Percentiles rank a stretch among this genome's conserved stretches.
phyloP scores from a whole-genome alignment of 2,329 filamentous ascomycete species.

The Emydomyces testavorans region DNA sequence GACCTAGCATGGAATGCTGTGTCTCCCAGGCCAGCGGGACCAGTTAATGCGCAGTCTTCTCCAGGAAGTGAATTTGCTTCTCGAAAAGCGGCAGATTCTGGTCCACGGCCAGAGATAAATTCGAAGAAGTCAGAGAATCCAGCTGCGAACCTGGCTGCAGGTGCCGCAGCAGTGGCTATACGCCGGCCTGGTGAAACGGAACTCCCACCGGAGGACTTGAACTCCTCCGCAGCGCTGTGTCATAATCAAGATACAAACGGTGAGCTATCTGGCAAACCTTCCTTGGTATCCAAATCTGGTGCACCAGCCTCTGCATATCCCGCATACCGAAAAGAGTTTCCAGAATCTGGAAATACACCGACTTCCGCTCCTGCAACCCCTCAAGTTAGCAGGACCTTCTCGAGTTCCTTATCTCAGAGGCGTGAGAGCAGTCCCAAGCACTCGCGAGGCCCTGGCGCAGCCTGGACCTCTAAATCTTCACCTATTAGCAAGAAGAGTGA shows the following conservation, averaged over 20 bases:
- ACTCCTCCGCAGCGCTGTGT: constrained; percentile 15
- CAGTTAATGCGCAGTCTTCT: constrained; percentile 17
- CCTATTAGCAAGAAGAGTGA: not conserved
- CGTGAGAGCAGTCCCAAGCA: not conserved
- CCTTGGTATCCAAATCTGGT: constrained; percentile 13
- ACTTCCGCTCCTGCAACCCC: not conserved
- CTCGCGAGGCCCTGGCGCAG: not conserved
- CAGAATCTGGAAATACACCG: constrained; percentile 22
- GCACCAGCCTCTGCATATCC: constrained; percentile 31
- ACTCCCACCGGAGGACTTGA: constrained; percentile 6
- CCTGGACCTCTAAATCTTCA: not conserved
- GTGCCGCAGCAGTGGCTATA: constrained; percentile 15
- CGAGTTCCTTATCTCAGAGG: not conserved
- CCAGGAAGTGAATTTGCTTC: constrained; percentile 18
- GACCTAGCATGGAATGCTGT: constrained; percentile 47
- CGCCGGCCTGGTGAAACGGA: constrained; percentile 9
- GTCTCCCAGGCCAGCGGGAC: not conserved
- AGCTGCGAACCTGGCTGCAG: constrained; percentile 10
- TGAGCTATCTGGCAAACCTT: constrained; percentile 11
- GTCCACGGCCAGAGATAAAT: constrained; percentile 7
- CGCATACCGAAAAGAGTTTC: constrained; percentile 28
- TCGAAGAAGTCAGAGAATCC: not conserved
- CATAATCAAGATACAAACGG: constrained; percentile 19
- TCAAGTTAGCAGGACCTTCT: not conserved
- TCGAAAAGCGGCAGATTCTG: constrained; percentile 18